Base-by-base conservation (phyloP, 139 green algal genomes). In the Chlorella sp. region DNA sequence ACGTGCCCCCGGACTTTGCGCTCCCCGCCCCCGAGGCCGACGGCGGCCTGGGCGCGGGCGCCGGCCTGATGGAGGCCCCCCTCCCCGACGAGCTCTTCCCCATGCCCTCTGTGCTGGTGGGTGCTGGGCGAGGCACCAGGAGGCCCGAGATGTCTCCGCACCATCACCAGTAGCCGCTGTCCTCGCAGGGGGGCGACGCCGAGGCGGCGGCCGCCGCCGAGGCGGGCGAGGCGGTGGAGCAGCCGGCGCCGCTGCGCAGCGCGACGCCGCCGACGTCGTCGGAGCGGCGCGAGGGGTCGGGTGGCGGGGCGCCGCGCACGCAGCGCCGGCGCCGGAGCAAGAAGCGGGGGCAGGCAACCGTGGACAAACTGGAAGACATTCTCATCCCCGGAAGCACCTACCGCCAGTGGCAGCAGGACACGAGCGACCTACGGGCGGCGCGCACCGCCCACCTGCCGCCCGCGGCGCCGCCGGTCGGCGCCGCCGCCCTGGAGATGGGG, bases 361-460 rank as follows among this genome's bases (percentile, higher is more conserved):
- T 76, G 58, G 70, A 76, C 70, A 50, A 76, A 42, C 35, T 67
- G 2, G 55, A 67, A 7, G 62, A 35, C 17, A 50, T 76, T 41
- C 70, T 68, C 29, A 76, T 76, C 29, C 41, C 45, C 2, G 70
- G 40, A 48, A 79, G 73, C 62, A 73, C n/a, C 12, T 79, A 79
- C 29, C 73, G 73, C 19, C 48, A 79, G 36, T 79, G 73, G 73
- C 72, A 73, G 73, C 19, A 25, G 38, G 62, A 79, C 38, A 48
- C 29, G 12, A 33, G 21, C 8, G 73, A 79, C 62, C 48, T 73
- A 25, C 73, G 72, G 46, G 73, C 66, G 61, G 21, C 35, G 15
- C 71, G 71, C 33, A 29, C 61, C 27, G 70, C 55, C 17, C 70
- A 59, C n/a, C 11, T 29, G 36, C 31, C 31, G 21, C 43, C 55